Conservation (phyloP, 306 rosid genomes). For the Rosa lucieae region DNA sequence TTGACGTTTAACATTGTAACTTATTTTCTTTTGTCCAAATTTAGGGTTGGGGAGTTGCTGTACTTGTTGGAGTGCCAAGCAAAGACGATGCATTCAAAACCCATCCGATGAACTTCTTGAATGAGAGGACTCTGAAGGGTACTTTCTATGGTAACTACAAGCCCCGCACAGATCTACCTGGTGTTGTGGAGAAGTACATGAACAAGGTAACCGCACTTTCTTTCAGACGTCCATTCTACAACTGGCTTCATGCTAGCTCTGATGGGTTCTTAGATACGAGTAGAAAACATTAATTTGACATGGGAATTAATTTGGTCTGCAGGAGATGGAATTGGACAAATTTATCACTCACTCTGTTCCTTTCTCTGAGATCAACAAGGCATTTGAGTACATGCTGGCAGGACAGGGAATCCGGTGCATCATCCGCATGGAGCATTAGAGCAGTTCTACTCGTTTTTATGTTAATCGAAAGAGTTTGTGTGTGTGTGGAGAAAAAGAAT, state of each 20-base stretch:
- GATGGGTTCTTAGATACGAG: background rate
- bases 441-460: background rate
- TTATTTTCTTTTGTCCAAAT: background rate
- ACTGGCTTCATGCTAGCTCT: background rate
- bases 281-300: background rate
- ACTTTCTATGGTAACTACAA: slow-evolving; percentile 92
- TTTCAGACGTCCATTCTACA: background rate
- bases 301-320: slow-evolving; percentile 7
- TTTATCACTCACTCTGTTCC: slow-evolving; percentile 70
- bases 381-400: slow-evolving; percentile 68
- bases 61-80: slow-evolving; percentile 85
- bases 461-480: background rate
- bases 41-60: slow-evolving; percentile 98
- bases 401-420: slow-evolving; percentile 74
- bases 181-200: slow-evolving; percentile 76
- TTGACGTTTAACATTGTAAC: background rate
- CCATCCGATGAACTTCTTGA: slow-evolving; percentile 67
- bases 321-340: slow-evolving; percentile 80
- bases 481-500: no score
- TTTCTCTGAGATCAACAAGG: slow-evolving; percentile 70
- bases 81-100: slow-evolving; percentile 86
- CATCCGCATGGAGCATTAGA: slow-evolving; percentile 48
- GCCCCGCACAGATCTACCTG: slow-evolving; percentile 74
- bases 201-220: slow-evolving; percentile 30
- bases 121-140: slow-evolving; percentile 88